Base-by-base conservation (phyloP, 495 filamentous ascomycete species). In the Annulohypoxylon stygium region DNA sequence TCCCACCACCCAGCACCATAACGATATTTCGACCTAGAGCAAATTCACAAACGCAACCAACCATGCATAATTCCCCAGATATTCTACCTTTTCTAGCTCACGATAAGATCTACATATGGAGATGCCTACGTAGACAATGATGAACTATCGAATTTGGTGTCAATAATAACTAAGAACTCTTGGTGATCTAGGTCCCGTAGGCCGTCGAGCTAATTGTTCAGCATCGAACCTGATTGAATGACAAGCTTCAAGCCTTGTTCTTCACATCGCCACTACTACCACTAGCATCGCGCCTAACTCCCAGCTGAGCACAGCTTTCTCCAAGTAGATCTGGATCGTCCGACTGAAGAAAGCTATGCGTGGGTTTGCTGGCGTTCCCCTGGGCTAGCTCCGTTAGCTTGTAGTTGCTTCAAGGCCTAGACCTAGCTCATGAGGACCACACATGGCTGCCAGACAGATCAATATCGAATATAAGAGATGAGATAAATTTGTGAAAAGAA, bases 311-410 rank as follows among this genome's bases (percentile, higher is more conserved):
- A 1, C 50, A 26, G 23, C 20, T 53, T 53, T 53, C 9, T 30
- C 50, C 20, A 53, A 25, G 20, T 53, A 53, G 50, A 53, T 12
- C 23, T 53, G 23, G 20, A 53, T 53, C 20, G 50, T 53, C 20
- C 10, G 50, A 53, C 30, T 53, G 14, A 26, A 30, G 9, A 14
- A 14, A 53, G 9, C 50, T 25, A 53, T 53, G 23, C 23, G 50
- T 53, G 10, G 50, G 11, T 53, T 53, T 30, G 20, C 50, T 53
- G 50, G 23, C 10, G 50, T 30, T 53, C 50, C 50, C 50, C 50
- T 53, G 50, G 9, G 12, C 50, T 30, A 53, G 23, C 11, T 26
- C 23, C 2, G 23, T 53, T 53, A 53, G 20, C 30, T 8, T 10
- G 14, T 11, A 25, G 26, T 26, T 53, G 25, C 47, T 30, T 26